These are phyloP conservation scores for Colletotrichum tofieldiae DNA, from an alignment of 2,329 filamentous ascomycete genomes.

Conservation along the genomic window DNA sequence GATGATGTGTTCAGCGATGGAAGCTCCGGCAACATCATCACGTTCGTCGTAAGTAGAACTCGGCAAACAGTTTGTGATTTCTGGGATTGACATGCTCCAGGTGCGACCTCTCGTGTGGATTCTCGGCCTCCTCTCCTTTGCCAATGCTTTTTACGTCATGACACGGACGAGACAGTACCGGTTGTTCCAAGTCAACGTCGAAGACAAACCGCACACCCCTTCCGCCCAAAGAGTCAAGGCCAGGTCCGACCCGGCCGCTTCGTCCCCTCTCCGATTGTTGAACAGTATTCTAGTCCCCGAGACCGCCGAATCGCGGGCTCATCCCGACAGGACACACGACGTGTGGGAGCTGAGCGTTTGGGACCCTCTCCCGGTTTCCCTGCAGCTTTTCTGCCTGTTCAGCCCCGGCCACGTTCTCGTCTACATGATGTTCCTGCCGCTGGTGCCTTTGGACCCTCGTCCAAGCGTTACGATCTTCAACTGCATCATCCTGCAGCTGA, in stretches of 20 bases:
- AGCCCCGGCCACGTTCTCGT: slow-evolving; percentile 94
- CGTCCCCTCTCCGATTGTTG: slow-evolving; percentile 85
- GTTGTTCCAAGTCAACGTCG: slow-evolving; percentile 89
- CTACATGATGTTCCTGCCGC: slow-evolving; percentile 90
- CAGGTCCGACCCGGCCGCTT: slow-evolving; percentile 83
- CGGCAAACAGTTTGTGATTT: not conserved
- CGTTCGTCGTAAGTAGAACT: slow-evolving; percentile 64
- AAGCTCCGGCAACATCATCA: slow-evolving; percentile 75
- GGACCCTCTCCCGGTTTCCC: slow-evolving; percentile 89
- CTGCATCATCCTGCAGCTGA: slow-evolving; percentile 80
- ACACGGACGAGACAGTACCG: slow-evolving; percentile 88
- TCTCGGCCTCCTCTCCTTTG: slow-evolving; percentile 75
- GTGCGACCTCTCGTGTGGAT: slow-evolving; percentile 79
- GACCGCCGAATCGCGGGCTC: slow-evolving; percentile 85
- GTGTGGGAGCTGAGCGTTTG: slow-evolving; percentile 97
- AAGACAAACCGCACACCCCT: slow-evolving; percentile 82
- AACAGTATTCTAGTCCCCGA: slow-evolving; percentile 77
- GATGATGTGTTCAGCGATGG: slow-evolving; percentile 91
- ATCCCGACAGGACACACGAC: slow-evolving; percentile 86
- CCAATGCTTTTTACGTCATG: slow-evolving; percentile 88
- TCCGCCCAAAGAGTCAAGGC: slow-evolving; percentile 92
- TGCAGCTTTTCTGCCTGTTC: slow-evolving; percentile 90
- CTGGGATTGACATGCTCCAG: slow-evolving; percentile 58
- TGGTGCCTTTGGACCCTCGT: slow-evolving; percentile 80
- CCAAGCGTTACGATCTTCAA: slow-evolving; percentile 91